Evolutionary conservation across 768 basidiomycete genomes (phyloP), one percentile per base, ranked within the genome.

Genomic region (Goffeauzyma gilvescens): DNA sequence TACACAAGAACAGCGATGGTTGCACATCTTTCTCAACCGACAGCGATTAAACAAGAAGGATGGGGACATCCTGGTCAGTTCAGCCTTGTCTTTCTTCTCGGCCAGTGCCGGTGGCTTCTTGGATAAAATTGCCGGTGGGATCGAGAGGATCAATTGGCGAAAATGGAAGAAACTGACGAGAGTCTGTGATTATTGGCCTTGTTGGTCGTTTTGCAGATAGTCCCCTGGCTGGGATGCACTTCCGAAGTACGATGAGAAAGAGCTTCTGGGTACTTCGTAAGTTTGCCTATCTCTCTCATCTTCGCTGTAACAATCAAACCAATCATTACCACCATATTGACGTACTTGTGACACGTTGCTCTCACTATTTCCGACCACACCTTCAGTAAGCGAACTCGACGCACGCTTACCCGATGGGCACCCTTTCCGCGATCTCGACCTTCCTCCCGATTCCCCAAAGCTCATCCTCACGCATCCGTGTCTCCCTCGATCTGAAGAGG

Each of bases 21-120:
- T 20, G 60, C 63, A 9, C 57, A 64, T 41, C 57, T 64, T 21
- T 58, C 57, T 5, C 63, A 64, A 43, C 60, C 63, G 10, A 64
- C 63, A 4, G 55, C 52, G 23, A 57, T 55, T 2, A 43, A 51
- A 20, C 63, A 64, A 34, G 60, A 62, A 49, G 63, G 63, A 17
- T 64, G 63, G 63, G 63, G 63, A 6, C 28, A 57, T 41, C 63
- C 62, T 21, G 60, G 62, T 54, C 14, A 30, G 55, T 54, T 22
- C 23, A 38, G 24, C 7, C 17, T 35, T 18, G 33, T 9, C 33
- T 9, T 8, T 20, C n/a, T n/a, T n/a, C n/a, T n/a, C n/a, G n/a
- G n/a, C n/a, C n/a, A n/a, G n/a, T n/a, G n/a, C n/a, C n/a, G n/a
- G n/a, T n/a, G n/a, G n/a, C n/a, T n/a, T n/a, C n/a, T n/a, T n/a